These are phyloP conservation scores for Piper longum DNA, from an alignment of 164 flowering plant genomes.

Conservation along the genomic window DNA sequence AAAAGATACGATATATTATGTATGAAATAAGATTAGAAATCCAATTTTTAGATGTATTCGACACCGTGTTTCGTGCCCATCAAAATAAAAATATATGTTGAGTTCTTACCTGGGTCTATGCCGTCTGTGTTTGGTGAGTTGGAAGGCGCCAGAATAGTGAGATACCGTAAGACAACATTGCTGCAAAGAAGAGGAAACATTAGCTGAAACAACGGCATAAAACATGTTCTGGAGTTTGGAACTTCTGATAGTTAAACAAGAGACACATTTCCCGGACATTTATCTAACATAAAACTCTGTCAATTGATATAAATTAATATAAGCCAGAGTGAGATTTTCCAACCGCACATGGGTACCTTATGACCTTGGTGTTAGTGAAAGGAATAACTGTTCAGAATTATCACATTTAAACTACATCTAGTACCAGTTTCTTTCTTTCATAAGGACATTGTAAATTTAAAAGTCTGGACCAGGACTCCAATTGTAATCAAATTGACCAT, in stretches of 20 bases:
- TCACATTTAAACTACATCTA: not conserved
- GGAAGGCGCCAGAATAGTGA: constrained; percentile 79
- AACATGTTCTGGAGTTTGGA: not conserved
- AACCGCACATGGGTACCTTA: not conserved
- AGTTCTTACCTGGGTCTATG: constrained; percentile 76
- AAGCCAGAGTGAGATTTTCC: too few species aligned
- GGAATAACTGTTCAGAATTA: not conserved
- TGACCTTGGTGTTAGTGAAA: not conserved
- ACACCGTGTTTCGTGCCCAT: too few species aligned
- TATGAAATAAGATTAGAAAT: too few species aligned
- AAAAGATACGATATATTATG: not conserved
- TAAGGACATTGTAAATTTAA: too few species aligned
- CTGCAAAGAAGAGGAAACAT: constrained; percentile 27
- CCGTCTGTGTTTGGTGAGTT: constrained; percentile 97
- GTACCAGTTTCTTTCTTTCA: too few species aligned
- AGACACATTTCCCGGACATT: too few species aligned
- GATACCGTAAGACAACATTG: constrained; percentile 67
- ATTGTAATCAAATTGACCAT: not conserved
- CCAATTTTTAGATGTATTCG: not conserved
- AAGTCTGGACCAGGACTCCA: not conserved
- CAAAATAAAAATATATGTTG: not conserved
- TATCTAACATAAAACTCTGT: too few species aligned
- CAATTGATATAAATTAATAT: too few species aligned
- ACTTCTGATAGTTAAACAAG: not conserved
- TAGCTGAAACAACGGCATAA: not conserved